Percentiles rank a stretch among this genome's conserved stretches.
Evolutionary conservation across 352 stramenopile genomes (phyloP).

Genomic region (Phytophthora aleatoria): DNA sequence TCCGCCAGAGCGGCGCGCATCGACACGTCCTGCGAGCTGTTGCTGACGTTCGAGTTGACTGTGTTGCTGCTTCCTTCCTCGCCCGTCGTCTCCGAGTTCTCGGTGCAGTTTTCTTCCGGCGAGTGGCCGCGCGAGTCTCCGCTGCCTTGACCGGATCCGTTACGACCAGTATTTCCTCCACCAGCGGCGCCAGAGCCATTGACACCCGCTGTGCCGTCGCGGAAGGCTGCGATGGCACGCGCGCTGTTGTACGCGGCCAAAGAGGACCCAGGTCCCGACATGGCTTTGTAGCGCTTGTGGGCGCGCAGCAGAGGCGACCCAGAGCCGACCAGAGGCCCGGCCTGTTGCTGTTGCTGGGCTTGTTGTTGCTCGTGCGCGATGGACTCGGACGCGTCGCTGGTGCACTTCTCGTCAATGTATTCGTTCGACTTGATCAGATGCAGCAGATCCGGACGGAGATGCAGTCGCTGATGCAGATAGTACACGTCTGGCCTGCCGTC

Average conservation of each 20-base stretch:
- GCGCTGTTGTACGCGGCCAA: conserved; percentile 31
- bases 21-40: conserved; percentile 46
- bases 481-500: conserved; percentile 76
- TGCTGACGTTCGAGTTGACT: conserved; percentile 54
- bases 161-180: conserved; percentile 20
- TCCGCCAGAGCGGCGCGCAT: conserved; percentile 67
- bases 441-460: conserved; percentile 71
- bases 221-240: conserved; percentile 35
- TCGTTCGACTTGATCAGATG: conserved; percentile 86
- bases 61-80: conserved; percentile 64
- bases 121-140: conserved; percentile 41
- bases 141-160: conserved; percentile 21
- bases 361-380: conserved; percentile 46
- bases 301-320: conserved; percentile 37
- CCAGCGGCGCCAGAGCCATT: conserved; percentile 13
- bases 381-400: conserved; percentile 58
- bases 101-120: conserved; percentile 57
- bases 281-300: conserved; percentile 74
- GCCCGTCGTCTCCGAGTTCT: conserved; percentile 83
- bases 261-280: conserved; percentile 17
- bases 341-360: conserved; percentile 32
- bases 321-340: conserved; percentile 34
- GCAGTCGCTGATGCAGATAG: conserved; percentile 79
- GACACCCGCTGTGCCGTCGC: conserved; percentile 12
- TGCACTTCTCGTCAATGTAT: conserved; percentile 80